phyloP scores from a whole-genome alignment of 2,329 filamentous ascomycete genomes.

The Fonsecaea multimorphosa region DNA sequence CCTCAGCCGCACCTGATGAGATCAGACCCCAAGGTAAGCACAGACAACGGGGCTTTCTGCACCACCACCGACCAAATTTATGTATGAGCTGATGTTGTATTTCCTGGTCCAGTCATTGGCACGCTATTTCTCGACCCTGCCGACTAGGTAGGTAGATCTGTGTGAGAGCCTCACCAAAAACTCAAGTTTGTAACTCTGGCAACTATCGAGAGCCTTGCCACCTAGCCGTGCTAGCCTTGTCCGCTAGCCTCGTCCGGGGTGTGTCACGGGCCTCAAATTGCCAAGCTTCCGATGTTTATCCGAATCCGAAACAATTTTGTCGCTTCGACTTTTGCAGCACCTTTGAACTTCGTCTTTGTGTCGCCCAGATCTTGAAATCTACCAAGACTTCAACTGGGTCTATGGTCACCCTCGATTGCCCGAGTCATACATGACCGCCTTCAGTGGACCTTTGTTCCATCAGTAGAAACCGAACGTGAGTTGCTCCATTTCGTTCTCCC shows the following conservation, averaged over 20 bases:
- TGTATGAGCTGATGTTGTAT: background rate
- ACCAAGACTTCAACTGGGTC: background rate
- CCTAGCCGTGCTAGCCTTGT: background rate
- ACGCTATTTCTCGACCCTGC: too few relatives aligned
- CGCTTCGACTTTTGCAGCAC: slow-evolving; percentile 1
- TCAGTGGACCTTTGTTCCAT: background rate
- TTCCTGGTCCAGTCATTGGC: too few relatives aligned
- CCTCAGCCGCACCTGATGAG: background rate
- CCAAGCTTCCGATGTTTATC: slow-evolving; percentile 1
- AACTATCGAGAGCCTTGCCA: background rate
- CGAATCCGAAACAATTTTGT: background rate
- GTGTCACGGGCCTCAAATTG: background rate
- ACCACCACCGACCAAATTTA: background rate
- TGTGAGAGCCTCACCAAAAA: too few relatives aligned
- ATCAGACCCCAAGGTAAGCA: background rate
- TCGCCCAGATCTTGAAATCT: background rate
- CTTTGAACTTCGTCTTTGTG: background rate
- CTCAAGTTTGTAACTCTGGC: background rate
- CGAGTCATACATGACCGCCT: background rate
- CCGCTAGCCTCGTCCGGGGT: background rate
- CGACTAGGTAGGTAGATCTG: too few relatives aligned
- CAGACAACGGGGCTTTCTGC: background rate
- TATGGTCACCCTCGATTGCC: background rate
- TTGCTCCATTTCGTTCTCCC: background rate
- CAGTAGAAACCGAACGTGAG: background rate